phyloP scores from a whole-genome alignment of 2,329 filamentous ascomycete species.

The Myriosclerotinia duriaeana region DNA sequence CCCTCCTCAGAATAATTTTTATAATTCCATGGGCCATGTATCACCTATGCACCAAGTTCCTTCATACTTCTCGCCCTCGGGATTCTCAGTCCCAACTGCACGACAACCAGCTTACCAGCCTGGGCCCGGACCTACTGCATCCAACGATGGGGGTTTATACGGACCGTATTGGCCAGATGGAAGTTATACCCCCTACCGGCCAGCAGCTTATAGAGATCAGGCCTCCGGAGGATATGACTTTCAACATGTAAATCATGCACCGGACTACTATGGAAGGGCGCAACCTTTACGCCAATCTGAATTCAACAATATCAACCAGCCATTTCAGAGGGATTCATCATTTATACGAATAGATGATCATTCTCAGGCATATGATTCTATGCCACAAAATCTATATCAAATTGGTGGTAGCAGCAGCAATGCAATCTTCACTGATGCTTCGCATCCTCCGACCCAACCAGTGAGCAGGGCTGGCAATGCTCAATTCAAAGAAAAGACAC shows the following conservation, averaged over 20 bases:
- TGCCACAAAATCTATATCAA: slow-evolving; percentile 21
- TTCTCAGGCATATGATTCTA: slow-evolving; percentile 19
- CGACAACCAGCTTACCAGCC: slow-evolving; percentile 59
- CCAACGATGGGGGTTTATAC: slow-evolving; percentile 56
- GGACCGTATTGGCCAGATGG: slow-evolving; percentile 65
- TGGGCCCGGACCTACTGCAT: slow-evolving; percentile 56
- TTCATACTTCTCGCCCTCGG: slow-evolving; percentile 41
- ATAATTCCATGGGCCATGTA: slow-evolving; percentile 35
- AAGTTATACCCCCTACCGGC: slow-evolving; percentile 54
- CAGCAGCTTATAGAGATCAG: slow-evolving; percentile 56
- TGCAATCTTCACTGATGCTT: slow-evolving; percentile 25
- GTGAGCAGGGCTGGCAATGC: slow-evolving; percentile 38
- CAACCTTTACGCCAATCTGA: slow-evolving; percentile 25
- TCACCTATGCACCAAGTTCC: slow-evolving; percentile 31
- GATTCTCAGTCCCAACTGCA: slow-evolving; percentile 55
- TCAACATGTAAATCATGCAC: slow-evolving; percentile 1
- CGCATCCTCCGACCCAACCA: slow-evolving; percentile 33
- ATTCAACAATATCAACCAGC: slow-evolving; percentile 14
- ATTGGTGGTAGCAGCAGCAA: slow-evolving; percentile 14
- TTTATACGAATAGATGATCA: slow-evolving; percentile 9
- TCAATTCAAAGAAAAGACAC: slow-evolving; percentile 66
- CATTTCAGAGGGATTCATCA: slow-evolving; percentile 14
- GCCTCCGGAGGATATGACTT: slow-evolving; percentile 40
- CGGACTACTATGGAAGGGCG: slow-evolving; percentile 20
- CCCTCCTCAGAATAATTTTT: slow-evolving; percentile 32